Evolutionary conservation across 2,329 filamentous ascomycete species (phyloP), one percentile per base, ranked within the genome.

Genomic region (Cadophora sp.): DNA sequence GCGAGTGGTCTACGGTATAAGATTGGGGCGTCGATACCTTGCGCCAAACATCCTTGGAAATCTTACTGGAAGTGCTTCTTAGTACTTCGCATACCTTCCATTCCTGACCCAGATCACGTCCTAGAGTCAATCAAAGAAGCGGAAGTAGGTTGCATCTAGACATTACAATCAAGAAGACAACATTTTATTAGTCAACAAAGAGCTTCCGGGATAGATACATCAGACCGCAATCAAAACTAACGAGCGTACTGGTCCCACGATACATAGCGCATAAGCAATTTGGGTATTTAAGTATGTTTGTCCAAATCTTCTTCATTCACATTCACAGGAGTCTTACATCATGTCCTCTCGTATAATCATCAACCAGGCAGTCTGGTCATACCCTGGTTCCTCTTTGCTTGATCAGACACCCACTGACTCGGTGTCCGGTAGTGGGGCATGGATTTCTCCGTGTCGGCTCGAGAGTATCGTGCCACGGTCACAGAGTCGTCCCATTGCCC

Each of bases 401-500:
- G 59, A 48, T 62, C 59, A 27, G 59, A 37, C 9, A 63, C 61
- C 46, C 61, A 63, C 29, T 63, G 46, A 9, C 46, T 63, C 24
- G 31, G 61, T 7, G 61, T 63, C 14, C 61, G 22, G 48, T 48
- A 63, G 9, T 63, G 61, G n/a, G 61, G 61, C 31, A 63, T 53
- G 6, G 26, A 51, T 8, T 8, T 40, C 48, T 51, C 61, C 12
- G 46, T 63, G 9, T 55, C 61, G 9, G 46, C 46, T 2, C 8
- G 26, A 11, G 46, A 63, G 14, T 53, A 63, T 6, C 46, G 31
- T 19, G 61, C 61, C n/a, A 53, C 48, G 2, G 27, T 63, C 7
- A 51, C 48, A 12, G 61, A 63, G 27, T 40, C 46, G n/a, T 63
- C 61, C 61, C 61, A 63, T 19, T 43, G 46, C 4, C 61, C 61